A percentile compares a stretch with the other conserved stretches of the same genome.
phyloP scores from a whole-genome alignment of 331 rosid species.

The Dryas integrifolia region DNA sequence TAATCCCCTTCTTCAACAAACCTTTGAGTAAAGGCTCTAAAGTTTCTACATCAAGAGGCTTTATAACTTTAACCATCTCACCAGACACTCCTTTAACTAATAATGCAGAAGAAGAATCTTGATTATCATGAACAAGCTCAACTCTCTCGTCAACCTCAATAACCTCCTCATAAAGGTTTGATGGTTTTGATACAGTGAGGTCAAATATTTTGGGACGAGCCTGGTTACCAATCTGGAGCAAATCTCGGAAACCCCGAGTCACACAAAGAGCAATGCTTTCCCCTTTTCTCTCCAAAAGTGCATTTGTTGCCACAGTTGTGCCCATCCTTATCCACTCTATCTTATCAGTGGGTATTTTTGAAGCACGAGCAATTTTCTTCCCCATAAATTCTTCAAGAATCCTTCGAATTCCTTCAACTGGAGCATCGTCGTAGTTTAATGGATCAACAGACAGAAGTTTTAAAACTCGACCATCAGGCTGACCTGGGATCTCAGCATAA shows the following conservation, averaged over 20 bases:
- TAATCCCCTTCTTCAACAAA: slow-evolving; percentile 67
- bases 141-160: slow-evolving; percentile 86
- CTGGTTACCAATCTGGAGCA: slow-evolving; percentile 95
- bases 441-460: slow-evolving; percentile 91
- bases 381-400: slow-evolving; percentile 64
- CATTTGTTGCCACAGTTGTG: slow-evolving; percentile 93
- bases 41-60: slow-evolving; percentile 61
- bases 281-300: slow-evolving; percentile 85
- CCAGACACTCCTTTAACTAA: slow-evolving; percentile 73
- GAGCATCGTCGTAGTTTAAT: slow-evolving; percentile 88
- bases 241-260: slow-evolving; percentile 82
- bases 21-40: slow-evolving; percentile 51
- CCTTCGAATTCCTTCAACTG: slow-evolving; percentile 84
- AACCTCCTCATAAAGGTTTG: slow-evolving; percentile 83
- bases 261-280: slow-evolving; percentile 92
- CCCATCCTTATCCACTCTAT: slow-evolving; percentile 99
- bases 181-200: slow-evolving; percentile 76
- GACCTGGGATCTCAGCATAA: slow-evolving; percentile 81
- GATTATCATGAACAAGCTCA: slow-evolving; percentile 50
- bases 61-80: slow-evolving; percentile 70
- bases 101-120: slow-evolving; percentile 33
- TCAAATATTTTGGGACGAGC: slow-evolving; percentile 93
- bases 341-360: slow-evolving; percentile 73
- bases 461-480: slow-evolving; percentile 59
- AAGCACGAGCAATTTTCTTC: slow-evolving; percentile 51